Evolutionary conservation across 2,329 filamentous ascomycete genomes (phyloP).

Genomic region (Cladosporium sp.): DNA sequence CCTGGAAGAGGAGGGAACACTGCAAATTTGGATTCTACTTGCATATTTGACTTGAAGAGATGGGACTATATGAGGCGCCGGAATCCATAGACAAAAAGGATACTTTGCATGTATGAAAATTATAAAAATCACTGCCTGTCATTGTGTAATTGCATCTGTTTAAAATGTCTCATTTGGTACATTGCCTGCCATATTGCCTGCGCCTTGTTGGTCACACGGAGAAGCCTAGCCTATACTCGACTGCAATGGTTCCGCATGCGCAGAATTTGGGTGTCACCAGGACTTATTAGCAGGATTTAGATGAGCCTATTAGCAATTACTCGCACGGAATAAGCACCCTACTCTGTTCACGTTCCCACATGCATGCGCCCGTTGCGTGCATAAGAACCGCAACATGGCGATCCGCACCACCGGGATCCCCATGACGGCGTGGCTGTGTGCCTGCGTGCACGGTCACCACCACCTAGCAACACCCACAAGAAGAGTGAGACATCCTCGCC

Average conservation of each 20-base stretch:
- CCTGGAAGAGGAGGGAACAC: background rate
- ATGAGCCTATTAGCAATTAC: background rate
- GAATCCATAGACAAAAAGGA: background rate
- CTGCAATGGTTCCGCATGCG: background rate
- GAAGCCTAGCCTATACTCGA: background rate
- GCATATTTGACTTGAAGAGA: background rate
- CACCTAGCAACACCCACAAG: background rate
- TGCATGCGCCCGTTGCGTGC: background rate
- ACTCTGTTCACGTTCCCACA: background rate
- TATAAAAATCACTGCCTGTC: background rate
- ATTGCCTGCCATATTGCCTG: background rate
- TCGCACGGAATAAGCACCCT: background rate
- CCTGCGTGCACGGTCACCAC: background rate
- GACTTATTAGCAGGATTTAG: background rate
- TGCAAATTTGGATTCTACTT: background rate
- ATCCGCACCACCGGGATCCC: background rate
- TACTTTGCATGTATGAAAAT: background rate
- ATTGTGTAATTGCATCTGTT: background rate
- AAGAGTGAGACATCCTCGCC: background rate
- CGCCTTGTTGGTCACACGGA: background rate
- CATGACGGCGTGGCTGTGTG: conserved; percentile 5
- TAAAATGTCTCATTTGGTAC: background rate
- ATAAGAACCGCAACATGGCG: background rate
- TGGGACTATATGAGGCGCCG: background rate
- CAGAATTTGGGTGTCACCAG: background rate